These are phyloP conservation scores for Ceratocystis destructans DNA, from an alignment of 2,329 filamentous ascomycete species.

Conservation along the genomic window DNA sequence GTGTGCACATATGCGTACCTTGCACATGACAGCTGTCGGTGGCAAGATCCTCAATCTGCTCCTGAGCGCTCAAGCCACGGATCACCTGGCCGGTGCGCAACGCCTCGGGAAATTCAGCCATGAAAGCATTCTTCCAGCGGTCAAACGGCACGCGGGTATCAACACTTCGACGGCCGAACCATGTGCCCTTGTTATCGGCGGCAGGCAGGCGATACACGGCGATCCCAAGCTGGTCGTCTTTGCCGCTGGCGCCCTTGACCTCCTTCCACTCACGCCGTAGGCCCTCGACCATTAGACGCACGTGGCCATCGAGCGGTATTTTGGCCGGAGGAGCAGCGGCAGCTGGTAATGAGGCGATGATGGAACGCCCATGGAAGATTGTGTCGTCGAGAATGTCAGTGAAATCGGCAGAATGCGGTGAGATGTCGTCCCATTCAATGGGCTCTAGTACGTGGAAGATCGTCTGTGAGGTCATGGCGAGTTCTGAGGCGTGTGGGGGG, in stretches of 20 bases:
- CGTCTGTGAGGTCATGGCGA: constrained; percentile 9
- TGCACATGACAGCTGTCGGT: constrained; percentile 21
- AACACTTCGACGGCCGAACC: constrained; percentile 77
- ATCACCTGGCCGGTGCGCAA: constrained; percentile 60
- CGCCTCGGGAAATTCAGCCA: constrained; percentile 61
- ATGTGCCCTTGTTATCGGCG: constrained; percentile 70
- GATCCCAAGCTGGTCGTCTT: constrained; percentile 63
- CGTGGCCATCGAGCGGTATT: constrained; percentile 28
- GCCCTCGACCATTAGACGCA: constrained; percentile 31
- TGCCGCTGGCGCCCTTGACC: constrained; percentile 49
- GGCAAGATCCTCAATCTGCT: constrained; percentile 49
- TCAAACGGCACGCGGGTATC: constrained; percentile 66
- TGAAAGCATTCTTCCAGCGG: constrained; percentile 63
- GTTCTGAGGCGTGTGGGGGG: background rate
- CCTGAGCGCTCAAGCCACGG: constrained; percentile 73
- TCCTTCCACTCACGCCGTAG: constrained; percentile 83
- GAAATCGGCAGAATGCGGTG: constrained; percentile 32
- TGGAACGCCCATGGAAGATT: constrained; percentile 53
- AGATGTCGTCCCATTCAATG: constrained; percentile 37
- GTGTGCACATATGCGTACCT: constrained; percentile 6
- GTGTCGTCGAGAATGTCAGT: constrained; percentile 42
- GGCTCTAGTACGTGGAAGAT: constrained; percentile 40
- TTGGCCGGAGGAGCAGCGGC: constrained; percentile 30
- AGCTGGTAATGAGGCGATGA: constrained; percentile 63
- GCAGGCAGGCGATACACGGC: constrained; percentile 65